Percentiles rank a stretch among this genome's conserved stretches.
These are phyloP conservation scores for Rhizopogon roseolus DNA, from an alignment of 768 basidiomycete genomes.

Conservation along the genomic window DNA sequence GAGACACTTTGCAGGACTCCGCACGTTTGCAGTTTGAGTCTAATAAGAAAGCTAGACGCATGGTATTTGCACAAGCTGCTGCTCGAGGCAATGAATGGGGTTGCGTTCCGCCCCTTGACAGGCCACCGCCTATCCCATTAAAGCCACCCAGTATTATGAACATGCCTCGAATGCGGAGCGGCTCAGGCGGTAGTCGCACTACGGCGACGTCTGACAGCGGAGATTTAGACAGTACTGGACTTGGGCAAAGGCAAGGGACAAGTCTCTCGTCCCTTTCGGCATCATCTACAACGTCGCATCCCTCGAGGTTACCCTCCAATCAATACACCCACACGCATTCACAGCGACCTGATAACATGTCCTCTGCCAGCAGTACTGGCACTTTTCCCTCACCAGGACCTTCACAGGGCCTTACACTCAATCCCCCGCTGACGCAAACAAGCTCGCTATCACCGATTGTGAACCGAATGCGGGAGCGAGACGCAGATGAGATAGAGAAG, in stretches of 20 bases:
- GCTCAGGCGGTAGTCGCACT: conserved; percentile 76
- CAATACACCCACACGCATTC: conserved; percentile 38
- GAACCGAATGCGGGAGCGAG: conserved; percentile 74
- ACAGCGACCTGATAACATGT: conserved; percentile 27
- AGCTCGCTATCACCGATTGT: conserved; percentile 73
- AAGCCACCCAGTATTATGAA: conserved; percentile 35
- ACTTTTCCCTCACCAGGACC: conserved; percentile 30
- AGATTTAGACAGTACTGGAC: conserved; percentile 45
- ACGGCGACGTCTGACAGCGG: conserved; percentile 74
- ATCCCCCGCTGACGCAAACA: conserved; percentile 27
- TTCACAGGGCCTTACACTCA: conserved; percentile 31
- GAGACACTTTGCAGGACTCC: conserved; percentile 75
- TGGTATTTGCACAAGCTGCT: conserved; percentile 70
- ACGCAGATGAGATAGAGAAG: conserved; percentile 86
- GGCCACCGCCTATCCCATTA: conserved; percentile 42
- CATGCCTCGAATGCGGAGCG: conserved; percentile 64
- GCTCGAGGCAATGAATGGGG: conserved; percentile 62
- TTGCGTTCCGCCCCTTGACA: conserved; percentile 32
- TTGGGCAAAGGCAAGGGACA: conserved; percentile 33
- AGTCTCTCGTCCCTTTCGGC: conserved; percentile 52
- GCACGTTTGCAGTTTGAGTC: conserved; percentile 74
- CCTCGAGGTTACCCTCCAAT: conserved; percentile 29
- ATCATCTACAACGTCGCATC: conserved; percentile 61
- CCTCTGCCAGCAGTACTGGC: conserved; percentile 31
- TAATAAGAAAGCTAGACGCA: conserved; percentile 71